A percentile compares a stretch with the other conserved stretches of the same genome.
These are phyloP conservation scores for Candida insectalens DNA, from an alignment of 805 yeast genomes.

Conservation along the genomic window DNA sequence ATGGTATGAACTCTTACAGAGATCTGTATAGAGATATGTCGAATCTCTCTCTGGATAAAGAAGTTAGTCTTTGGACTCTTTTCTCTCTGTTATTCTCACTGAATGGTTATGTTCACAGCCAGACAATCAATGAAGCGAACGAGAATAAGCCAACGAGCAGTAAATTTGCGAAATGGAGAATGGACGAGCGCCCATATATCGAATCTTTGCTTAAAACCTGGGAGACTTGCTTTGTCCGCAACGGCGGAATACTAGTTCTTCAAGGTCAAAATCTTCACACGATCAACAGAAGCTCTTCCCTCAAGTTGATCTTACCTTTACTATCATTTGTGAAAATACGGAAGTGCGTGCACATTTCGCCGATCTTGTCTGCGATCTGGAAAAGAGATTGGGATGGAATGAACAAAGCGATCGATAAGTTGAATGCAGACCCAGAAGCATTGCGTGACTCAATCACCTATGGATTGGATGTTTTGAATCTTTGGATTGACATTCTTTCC, in stretches of 20 bases:
- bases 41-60: conserved; percentile 28
- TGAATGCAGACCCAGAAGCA: conserved; percentile 49
- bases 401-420: conserved; percentile 40
- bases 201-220: conserved; percentile 52
- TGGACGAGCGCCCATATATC: conserved; percentile 49
- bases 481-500: conserved; percentile 68
- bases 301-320: conserved; percentile 59
- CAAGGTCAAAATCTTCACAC: conserved; percentile 39
- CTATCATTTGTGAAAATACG: conserved; percentile 59
- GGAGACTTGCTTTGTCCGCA: conserved; percentile 54
- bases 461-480: conserved; percentile 47
- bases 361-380: conserved; percentile 52
- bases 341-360: conserved; percentile 50
- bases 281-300: conserved; percentile 42
- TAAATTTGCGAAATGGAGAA: conserved; percentile 55
- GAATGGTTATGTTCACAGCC: conserved; percentile 55
- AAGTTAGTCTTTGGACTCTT: conserved; percentile 37
- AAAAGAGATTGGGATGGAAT: conserved; percentile 58
- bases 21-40: conserved; percentile 44
- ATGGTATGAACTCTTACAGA: conserved; percentile 39
- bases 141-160: conserved; percentile 15
- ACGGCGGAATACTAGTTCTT: conserved; percentile 53
- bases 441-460: conserved; percentile 53
- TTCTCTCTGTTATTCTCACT: conserved; percentile 52
- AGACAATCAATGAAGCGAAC: conserved; percentile 22